Base-by-base conservation (phyloP, 805 yeast species). In the Nakazawaea wickerhamii region DNA sequence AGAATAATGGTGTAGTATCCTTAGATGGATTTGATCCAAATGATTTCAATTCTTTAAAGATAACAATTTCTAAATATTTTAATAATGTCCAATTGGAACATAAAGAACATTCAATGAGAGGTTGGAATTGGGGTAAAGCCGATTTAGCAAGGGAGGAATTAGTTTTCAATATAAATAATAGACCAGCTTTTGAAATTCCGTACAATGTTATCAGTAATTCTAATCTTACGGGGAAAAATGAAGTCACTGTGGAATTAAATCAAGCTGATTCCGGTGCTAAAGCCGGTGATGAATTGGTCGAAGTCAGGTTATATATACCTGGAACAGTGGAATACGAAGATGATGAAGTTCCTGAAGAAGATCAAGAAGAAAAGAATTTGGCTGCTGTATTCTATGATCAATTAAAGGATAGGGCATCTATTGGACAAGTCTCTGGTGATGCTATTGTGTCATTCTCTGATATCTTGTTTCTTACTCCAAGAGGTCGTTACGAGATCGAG, bases 51-150 rank as follows among this genome's bases (percentile, higher is more conserved):
- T 72, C 83, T 47, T 68, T 93, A 55, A 91, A 90, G 61, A 84
- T 77, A 56, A 95, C 90, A 51, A 70, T 93, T 51, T 89, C 84
- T 57, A 71, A 89, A 51, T 76, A 84, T 55, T 87, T 89, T 62
- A 71, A 70, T 43, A 70, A 64, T 41, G 68, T 86, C 33, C 75
- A 76, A 43, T 71, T 93, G 45, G 98, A 93, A 53, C 82, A 75
- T 48, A 79, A 73, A 54, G 98, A 91, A 55, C 99, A 93, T 63
- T 84, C 96, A 4, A 68, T 93, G 50, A 78, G 96, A 66, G 99
- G 99, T 25, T 93, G 99, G 99, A 93, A 93, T 64, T 93, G 99
- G 99, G 99, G 99, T 42, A 80, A 83, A 50, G 73, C 91, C 13
- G 96, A 90, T 59, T 77, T 93, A 58, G 96, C 95, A 17, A 77